phyloP scores from a whole-genome alignment of 1,284 basidiomycete species.

The Fomitopsis palustris region DNA sequence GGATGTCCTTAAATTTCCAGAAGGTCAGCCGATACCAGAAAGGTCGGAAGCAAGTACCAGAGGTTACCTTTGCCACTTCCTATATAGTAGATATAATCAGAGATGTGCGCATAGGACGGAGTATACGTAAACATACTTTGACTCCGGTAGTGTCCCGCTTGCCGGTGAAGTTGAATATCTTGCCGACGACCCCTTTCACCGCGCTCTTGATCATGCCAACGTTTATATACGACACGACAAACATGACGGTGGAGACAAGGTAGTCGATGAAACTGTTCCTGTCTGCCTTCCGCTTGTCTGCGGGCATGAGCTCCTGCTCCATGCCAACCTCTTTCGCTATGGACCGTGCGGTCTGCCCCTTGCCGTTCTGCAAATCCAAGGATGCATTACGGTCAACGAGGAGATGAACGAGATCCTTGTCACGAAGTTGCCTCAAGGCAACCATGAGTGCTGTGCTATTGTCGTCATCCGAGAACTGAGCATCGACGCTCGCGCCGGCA shows the following conservation, averaged over 20 bases:
- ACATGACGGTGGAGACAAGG: neutral
- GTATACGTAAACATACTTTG: neutral
- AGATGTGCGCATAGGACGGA: neutral
- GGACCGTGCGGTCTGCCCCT: neutral
- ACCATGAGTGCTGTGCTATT: constrained; percentile 5
- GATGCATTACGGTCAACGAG: constrained; percentile 4
- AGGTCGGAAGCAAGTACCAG: neutral
- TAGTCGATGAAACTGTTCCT: neutral
- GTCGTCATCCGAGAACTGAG: neutral
- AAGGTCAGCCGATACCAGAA: neutral
- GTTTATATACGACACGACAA: neutral
- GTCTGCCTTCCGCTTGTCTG: neutral
- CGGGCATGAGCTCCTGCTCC: neutral
- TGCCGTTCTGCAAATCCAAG: neutral
- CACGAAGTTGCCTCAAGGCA: constrained; percentile 1
- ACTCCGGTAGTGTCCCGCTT: neutral
- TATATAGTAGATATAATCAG: neutral
- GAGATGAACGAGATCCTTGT: constrained; percentile 5
- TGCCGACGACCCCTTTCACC: neutral
- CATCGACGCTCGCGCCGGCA: neutral
- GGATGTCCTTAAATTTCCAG: neutral
- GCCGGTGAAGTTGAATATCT: neutral
- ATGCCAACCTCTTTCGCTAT: constrained; percentile 2
- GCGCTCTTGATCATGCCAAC: neutral
- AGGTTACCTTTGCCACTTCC: neutral